Base-by-base conservation (phyloP, 2,329 filamentous ascomycete species). In the Beauveria sp. region DNA sequence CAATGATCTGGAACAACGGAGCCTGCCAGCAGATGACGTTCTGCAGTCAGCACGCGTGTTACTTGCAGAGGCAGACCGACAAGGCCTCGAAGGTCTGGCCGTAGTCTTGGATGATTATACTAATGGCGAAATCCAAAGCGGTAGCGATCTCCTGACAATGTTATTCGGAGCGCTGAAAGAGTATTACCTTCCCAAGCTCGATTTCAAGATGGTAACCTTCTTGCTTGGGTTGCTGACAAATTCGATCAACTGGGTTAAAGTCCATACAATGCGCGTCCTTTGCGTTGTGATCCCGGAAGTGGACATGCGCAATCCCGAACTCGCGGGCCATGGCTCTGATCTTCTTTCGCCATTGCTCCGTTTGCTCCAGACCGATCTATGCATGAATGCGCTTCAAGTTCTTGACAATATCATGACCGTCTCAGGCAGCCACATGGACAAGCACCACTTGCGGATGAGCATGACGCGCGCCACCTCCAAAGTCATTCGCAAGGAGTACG, bases 401-500 rank as follows among this genome's bases (percentile, higher is more conserved):
- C 79, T 99, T 62, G 94, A 99, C 72, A 90, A 93, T 65, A 94
- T 97, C 67, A 96, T 97, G 84, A 91, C 90, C 30, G 93, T 97
- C 79, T 92, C 92, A 0, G 90, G 91, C 5, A 92, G 90, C 37
- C 89, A 93, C 1, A 91, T 96, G 82, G 94, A 97, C 73, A 91
- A 90, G 67, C 91, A 97, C 67, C 92, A 97, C 70, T 78, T 99
- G 62, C 86, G 94, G 44, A 99, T 99, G 96, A 97, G 93, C 73
- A 97, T 99, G 91, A 92, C 92, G 5, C 88, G 90, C 14, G 87
- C 90, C 1, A 91, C 92, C 2, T 94, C 92, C 0, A 89, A 90
- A 67, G 86, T 89, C 0, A 89, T 94, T 55, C 87, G 91, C 54
- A 97, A 97, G 71, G 92, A 97, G 74, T 97, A 96, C 67, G 93